Base-by-base conservation (phyloP, 495 filamentous ascomycete genomes). In the Talaromyces wortmannii region DNA sequence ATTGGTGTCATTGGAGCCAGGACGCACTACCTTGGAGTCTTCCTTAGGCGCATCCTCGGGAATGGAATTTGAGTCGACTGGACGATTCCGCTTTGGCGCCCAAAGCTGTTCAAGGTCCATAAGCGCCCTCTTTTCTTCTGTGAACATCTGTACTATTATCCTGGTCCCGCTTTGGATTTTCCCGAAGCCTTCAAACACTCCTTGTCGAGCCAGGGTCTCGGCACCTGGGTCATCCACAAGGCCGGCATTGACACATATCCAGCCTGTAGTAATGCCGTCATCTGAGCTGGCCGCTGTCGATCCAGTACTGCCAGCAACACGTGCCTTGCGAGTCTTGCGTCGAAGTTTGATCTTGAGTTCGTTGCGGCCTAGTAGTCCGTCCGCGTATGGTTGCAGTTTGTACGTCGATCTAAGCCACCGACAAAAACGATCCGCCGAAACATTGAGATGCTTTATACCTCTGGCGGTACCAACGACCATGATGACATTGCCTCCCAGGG, bases 401-500 rank as follows among this genome's bases (percentile, higher is more conserved):
- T 87, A 83, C 43, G 76, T 76, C 33, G 77, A 84, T 52, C 95
- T 78, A 44, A 97, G 70, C 89, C 89, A 97, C 54, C 92, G 80
- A 57, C 91, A 91, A 17, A 95, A 77, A 30, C 90, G 83, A 64
- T 95, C 92, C 4, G 94, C 91, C 3, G 91, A 92, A 17, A 95
- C 89, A 61, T 96, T 91, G 29, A 97, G 71, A 73, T 98, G 95
- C 54, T 90, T 92, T 61, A 96, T 89, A 57, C 89, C 92, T 48
- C 95, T 85, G 17, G 92, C 90, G 15, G 90, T 95, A n/a, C 90
- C 92, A 57, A 97, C 75, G 40, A 97, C 67, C 94, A 97, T 97
- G 31, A 98, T 77, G 40, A 96, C 79, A 62, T 91, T 87, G 13
- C 90, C 81, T 7, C 94, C 94, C 36, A 97, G 77, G 0, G 91